phyloP scores from a whole-genome alignment of 1,284 basidiomycete species.

The Phylloboletellus chloephorus region DNA sequence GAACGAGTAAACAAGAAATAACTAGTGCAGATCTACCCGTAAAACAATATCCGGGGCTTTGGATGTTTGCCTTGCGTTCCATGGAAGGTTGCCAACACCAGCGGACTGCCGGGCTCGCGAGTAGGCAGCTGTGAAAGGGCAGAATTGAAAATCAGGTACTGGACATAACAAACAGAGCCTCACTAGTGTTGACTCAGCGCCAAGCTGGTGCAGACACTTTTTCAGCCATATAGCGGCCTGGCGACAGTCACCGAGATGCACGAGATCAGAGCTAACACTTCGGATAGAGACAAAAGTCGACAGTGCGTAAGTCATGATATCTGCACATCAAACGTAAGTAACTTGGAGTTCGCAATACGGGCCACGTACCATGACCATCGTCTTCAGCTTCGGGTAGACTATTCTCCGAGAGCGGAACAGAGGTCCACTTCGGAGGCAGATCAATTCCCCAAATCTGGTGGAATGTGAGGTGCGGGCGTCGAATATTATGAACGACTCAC shows the following conservation, averaged over 20 bases:
- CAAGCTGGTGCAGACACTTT: slow-evolving; percentile 81
- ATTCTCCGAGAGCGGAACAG: slow-evolving; percentile 7
- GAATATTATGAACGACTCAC: slow-evolving; percentile 33
- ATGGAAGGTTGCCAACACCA: slow-evolving; percentile 82
- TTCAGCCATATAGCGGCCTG: slow-evolving; percentile 89
- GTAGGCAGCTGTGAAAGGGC: slow-evolving; percentile 50
- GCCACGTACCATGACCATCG: slow-evolving; percentile 21
- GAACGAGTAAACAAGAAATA: neutral
- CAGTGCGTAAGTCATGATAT: slow-evolving; percentile 66
- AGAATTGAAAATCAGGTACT: slow-evolving; percentile 1
- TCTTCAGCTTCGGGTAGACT: slow-evolving; percentile 14
- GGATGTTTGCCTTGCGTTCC: slow-evolving; percentile 55
- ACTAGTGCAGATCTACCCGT: slow-evolving; percentile 50
- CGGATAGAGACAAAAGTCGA: slow-evolving; percentile 85
- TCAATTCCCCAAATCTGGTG: slow-evolving; percentile 54
- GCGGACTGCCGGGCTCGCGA: slow-evolving; percentile 64
- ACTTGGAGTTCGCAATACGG: neutral
- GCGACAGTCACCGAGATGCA: slow-evolving; percentile 81
- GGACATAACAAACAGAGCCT: slow-evolving; percentile 20
- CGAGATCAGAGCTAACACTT: slow-evolving; percentile 70
- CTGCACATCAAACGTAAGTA: slow-evolving; percentile 33
- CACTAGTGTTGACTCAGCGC: slow-evolving; percentile 73
- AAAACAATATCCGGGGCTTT: slow-evolving; percentile 77
- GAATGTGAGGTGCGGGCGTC: neutral
- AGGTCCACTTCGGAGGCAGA: slow-evolving; percentile 30